Evolutionary conservation across 139 green algal species (phyloP).

Genomic region (Auxenochlorella protothecoides): DNA sequence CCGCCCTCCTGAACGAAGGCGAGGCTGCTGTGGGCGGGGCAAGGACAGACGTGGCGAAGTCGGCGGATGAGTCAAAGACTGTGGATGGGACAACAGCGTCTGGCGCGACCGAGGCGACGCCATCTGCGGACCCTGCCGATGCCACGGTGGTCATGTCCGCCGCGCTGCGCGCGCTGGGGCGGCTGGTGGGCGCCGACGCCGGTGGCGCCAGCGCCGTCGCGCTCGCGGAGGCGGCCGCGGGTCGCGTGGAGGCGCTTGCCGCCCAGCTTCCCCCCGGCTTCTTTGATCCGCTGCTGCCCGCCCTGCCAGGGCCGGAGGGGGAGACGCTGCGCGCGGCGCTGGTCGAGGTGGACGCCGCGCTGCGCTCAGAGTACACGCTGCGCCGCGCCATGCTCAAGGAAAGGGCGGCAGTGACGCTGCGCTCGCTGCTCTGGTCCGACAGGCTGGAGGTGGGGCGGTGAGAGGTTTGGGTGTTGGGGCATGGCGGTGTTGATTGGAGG

Average conservation of each 20-base stretch:
- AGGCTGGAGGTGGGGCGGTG: constrained; percentile 19
- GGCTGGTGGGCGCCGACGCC: constrained; percentile 5
- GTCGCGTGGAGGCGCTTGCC: constrained; percentile 5
- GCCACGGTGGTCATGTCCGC: constrained; percentile 11
- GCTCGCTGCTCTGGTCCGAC: constrained; percentile 43
- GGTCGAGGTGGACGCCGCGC: constrained; percentile 25
- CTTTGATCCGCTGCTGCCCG: constrained; percentile 24
- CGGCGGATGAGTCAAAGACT: background rate
- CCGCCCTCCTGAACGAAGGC: no score
- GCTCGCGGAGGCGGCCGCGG: constrained; percentile 2
- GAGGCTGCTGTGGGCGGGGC: no score
- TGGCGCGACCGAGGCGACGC: background rate
- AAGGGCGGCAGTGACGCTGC: constrained; percentile 42
- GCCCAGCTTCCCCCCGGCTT: constrained; percentile 20
- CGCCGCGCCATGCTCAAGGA: constrained; percentile 57
- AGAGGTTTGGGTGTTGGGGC: background rate
- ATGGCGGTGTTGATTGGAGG: no score
- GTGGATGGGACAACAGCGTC: background rate
- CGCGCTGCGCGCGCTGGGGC: constrained; percentile 6
- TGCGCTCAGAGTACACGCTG: constrained; percentile 35
- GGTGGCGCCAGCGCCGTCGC: background rate
- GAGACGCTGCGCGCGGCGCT: constrained; percentile 21
- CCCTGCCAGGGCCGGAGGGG: background rate
- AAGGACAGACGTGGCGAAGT: background rate
- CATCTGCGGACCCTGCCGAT: background rate